Base-by-base conservation (phyloP, 2,329 filamentous ascomycete genomes). In the Fusarium sp. region DNA sequence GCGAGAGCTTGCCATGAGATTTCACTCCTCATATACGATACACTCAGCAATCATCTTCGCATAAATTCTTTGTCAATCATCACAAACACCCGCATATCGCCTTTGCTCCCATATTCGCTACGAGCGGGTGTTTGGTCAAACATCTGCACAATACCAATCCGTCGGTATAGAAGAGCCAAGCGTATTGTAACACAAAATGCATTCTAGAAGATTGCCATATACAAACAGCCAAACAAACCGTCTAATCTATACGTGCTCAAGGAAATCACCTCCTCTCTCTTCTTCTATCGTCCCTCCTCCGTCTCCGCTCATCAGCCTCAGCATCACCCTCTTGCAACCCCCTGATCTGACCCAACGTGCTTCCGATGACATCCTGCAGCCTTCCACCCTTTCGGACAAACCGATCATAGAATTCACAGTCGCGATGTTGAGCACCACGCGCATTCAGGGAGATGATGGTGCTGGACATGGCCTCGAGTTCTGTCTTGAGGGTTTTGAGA, bases 371-470 rank as follows among this genome's bases (percentile, higher is more conserved):
- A 21, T 75, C 73, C 68, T 75, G 73, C 20, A 75, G 59, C 8
- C 63, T 63, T 9, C 73, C 73, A 4, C 73, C 73, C 59, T 72
- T 73, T 21, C 72, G 46, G 11, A 74, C 73, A 46, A 75, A 75
- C 32, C 68, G 62, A 34, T 75, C 72, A 30, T 75, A 75, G 34
- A 75, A 75, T 55, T 75, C 69, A 7, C 73, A 75, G 47, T 75
- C 73, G 9, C 66, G 49, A 25, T 75, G 73, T 16, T 63, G 56
- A 7, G 73, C 58, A 13, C 70, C 72, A 3, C 73, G 46, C 9
- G 72, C 61, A 30, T 74, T 75, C 8, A 75, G 43, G 10, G 60
- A 62, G 47, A 75, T 75, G 58, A 75, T 74, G 18, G 73, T 75
- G 59, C 72, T 73, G 5, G 73, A 75, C 73, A 75, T 75, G 48